phyloP scores from a whole-genome alignment of 495 filamentous ascomycete genomes.

The Penicillium soppii region DNA sequence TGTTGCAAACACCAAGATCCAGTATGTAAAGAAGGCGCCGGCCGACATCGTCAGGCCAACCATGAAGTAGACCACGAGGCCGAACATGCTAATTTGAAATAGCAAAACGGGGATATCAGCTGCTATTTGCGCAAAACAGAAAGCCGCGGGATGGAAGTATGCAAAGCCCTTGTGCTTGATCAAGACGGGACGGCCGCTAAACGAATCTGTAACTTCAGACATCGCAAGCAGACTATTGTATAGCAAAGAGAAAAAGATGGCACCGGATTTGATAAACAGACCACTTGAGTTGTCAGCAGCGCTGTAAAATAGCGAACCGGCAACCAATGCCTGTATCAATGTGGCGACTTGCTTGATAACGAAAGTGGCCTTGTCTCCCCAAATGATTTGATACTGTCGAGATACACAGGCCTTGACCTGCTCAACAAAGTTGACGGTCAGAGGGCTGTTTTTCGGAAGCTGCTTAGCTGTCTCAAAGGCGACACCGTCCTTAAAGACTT shows the following conservation, averaged over 20 bases:
- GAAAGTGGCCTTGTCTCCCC: slow-evolving; percentile 55
- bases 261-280: slow-evolving; percentile 50
- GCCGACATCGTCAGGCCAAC: slow-evolving; percentile 44
- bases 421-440: not conserved
- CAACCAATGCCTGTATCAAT: slow-evolving; percentile 31
- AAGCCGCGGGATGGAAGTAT: slow-evolving; percentile 69
- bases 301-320: slow-evolving; percentile 34
- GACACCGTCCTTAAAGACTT: not conserved
- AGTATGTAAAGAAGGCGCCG: slow-evolving; percentile 52
- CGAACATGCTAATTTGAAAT: slow-evolving; percentile 61
- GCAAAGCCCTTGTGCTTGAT: slow-evolving; percentile 72
- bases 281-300: slow-evolving; percentile 32
- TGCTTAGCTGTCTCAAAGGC: not conserved
- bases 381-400: slow-evolving; percentile 53
- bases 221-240: slow-evolving; percentile 71
- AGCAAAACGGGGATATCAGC: slow-evolving; percentile 66
- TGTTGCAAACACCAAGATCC: slow-evolving; percentile 40
- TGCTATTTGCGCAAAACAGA: slow-evolving; percentile 65
- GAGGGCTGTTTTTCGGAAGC: not conserved
- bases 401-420: not conserved
- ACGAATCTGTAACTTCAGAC: slow-evolving; percentile 65
- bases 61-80: slow-evolving; percentile 75
- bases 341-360: slow-evolving; percentile 51
- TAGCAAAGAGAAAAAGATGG: slow-evolving; percentile 65
- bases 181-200: slow-evolving; percentile 63